Conservation (phyloP, 78 protist genomes). For the Dictyostelium capitatum region DNA sequence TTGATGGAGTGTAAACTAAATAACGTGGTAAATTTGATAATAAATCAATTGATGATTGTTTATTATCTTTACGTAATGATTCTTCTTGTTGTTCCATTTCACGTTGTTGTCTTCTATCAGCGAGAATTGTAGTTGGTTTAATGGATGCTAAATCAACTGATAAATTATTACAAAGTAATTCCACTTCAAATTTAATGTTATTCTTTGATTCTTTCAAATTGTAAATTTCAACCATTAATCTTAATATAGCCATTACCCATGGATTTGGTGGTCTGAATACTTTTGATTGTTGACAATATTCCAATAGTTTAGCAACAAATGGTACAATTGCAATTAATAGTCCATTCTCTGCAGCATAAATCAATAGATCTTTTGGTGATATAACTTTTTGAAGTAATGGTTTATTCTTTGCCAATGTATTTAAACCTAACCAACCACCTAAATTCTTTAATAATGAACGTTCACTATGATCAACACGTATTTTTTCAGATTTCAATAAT, state of each 20-base stretch:
- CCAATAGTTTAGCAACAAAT: conserved; percentile 96
- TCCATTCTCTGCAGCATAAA: conserved; percentile 90
- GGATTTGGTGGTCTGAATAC: conserved; percentile 98
- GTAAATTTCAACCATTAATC: conserved; percentile 94
- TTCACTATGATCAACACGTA: conserved; percentile 81
- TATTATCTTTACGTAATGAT: conserved; percentile 45
- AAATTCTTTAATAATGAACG: conserved; percentile 95
- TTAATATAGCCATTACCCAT: conserved; percentile 94
- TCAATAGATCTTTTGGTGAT: conserved; percentile 94
- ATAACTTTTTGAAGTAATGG: conserved; percentile 95
- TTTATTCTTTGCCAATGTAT: conserved; percentile 94
- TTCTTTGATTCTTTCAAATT: conserved; percentile 87
- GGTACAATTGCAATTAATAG: conserved; percentile 94
- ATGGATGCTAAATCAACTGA: conserved; percentile 72
- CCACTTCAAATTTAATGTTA: conserved; percentile 97
- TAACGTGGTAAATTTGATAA: conserved; percentile 4
- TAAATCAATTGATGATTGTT: conserved; percentile 22
- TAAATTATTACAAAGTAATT: conserved; percentile 93
- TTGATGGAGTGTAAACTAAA: conserved; percentile 27
- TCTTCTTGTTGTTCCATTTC: conserved; percentile 75
- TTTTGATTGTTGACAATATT: conserved; percentile 59
- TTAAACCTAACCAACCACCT: conserved; percentile 97
- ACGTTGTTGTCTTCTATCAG: conserved; percentile 51
- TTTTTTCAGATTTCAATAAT: conserved; percentile 85
- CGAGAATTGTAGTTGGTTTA: conserved; percentile 49